phyloP scores from a whole-genome alignment of 2,329 filamentous ascomycete genomes.

The Penicillium italicum region DNA sequence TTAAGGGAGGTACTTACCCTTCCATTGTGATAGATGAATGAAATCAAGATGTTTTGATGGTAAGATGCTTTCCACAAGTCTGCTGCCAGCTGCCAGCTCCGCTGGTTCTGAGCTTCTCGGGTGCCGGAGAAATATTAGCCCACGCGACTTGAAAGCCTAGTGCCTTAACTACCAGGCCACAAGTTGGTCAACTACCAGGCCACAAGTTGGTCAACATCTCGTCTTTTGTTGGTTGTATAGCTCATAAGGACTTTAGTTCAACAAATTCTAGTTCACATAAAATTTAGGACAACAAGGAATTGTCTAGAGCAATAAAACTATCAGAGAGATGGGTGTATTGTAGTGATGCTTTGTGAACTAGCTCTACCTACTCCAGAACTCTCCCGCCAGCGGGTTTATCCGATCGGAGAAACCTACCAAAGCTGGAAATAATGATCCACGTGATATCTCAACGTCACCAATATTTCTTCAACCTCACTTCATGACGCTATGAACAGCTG shows the following conservation, averaged over 20 bases:
- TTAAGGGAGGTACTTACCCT: conserved; percentile 25
- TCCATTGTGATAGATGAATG: conserved; percentile 33
- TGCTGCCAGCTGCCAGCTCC: conserved; percentile 1
- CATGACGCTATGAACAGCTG: background rate
- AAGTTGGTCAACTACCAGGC: background rate
- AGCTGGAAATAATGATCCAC: background rate
- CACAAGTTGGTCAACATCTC: background rate
- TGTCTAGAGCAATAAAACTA: too few species aligned
- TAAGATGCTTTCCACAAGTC: conserved; percentile 6
- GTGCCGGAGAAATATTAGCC: background rate
- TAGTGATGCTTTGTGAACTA: background rate
- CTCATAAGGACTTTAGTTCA: background rate
- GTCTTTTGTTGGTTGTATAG: background rate
- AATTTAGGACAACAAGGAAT: accelerated
- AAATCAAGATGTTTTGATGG: background rate
- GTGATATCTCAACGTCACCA: background rate
- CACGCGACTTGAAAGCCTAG: background rate
- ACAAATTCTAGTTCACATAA: too few species aligned
- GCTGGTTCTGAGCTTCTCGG: conserved; percentile 8
- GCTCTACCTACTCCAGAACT: background rate
- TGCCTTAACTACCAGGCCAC: background rate
- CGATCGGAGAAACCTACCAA: background rate
- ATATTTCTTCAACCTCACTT: conserved; percentile 1
- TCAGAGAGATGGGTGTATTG: background rate
- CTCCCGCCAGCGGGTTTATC: background rate